Evolutionary conservation across 352 stramenopile species (phyloP).

Genomic region (Phytopythium kandeliae): DNA sequence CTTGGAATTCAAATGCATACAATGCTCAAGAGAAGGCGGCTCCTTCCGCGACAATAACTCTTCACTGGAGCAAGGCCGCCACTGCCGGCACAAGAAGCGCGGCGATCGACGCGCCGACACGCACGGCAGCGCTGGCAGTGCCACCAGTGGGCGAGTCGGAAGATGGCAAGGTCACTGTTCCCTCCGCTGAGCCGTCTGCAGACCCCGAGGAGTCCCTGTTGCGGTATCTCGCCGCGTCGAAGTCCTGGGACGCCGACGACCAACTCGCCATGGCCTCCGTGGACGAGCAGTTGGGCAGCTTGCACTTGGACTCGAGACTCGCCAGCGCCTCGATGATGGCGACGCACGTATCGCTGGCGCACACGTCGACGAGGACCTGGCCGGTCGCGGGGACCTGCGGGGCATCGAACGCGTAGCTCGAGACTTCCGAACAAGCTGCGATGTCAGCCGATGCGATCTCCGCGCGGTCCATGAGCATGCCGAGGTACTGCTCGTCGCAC

Average conservation of each 20-base stretch:
- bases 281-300: constrained; percentile 1
- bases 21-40: neutral
- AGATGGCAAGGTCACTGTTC: neutral
- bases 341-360: constrained; percentile 2
- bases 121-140: neutral
- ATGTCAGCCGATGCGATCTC: neutral
- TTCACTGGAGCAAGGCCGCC: no score
- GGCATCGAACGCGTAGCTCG: neutral
- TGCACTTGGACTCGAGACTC: neutral
- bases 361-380: constrained; percentile 1
- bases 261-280: neutral
- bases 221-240: neutral
- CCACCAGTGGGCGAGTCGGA: neutral
- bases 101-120: neutral
- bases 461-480: neutral
- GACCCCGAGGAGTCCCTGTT: neutral
- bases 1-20: neutral
- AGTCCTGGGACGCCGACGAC: neutral
- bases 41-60: no score
- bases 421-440: neutral
- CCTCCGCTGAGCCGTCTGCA: neutral
- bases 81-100: neutral
- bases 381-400: constrained; percentile 2
- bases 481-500: constrained; percentile 2
- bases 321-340: neutral